Evolutionary conservation across 2,329 filamentous ascomycete genomes (phyloP), one percentile per base, ranked within the genome.

Genomic region (Epichloe festucae): DNA sequence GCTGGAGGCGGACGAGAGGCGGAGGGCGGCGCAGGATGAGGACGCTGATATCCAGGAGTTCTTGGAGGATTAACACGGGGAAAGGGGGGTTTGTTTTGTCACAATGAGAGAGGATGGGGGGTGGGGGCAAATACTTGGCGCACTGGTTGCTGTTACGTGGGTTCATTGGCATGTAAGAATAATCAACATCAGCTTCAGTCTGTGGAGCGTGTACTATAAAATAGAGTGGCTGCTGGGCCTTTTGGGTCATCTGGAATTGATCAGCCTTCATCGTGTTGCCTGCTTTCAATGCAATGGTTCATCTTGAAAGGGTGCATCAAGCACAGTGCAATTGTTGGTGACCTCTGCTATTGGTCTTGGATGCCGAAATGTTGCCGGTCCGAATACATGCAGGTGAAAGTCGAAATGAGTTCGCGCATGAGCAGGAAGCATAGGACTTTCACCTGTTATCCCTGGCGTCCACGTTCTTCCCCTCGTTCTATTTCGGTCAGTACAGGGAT

Each of bases 11-110:
- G 83, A 86, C 68, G 72, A 78, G 68, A 67, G 78, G 58, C 71
- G 75, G 57, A 74, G 79, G 59, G 64, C 70, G 48, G 81, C 83
- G 58, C 79, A 83, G 53, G 75, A 86, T 57, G 80, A 84, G 54
- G 84, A 88, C 65, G 84, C 85, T 68, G 84, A 89, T 64, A 84
- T 90, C 58, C 77, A 81, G 63, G 82, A 89, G 67, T 80, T 84
- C 60, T 66, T 89, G 64, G 74, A 78, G 59, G 75, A 81, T 62
- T 58, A 27, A 48, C 31, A 21, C 11, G 19, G 27, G 31, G 27
- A 7, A 38, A 12, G 31, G 10, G 45, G 3, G 45, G 1, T 5
- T 5, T 31, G 31, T 11, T 7, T 23, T 45, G 21, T 15, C n/a
- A 7, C 12, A 10, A 14, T 46, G 43, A n/a, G 6, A 4, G 43